Conservation (phyloP, 202 grass and related monocot genomes). For the Hordeum pubiflorum region DNA sequence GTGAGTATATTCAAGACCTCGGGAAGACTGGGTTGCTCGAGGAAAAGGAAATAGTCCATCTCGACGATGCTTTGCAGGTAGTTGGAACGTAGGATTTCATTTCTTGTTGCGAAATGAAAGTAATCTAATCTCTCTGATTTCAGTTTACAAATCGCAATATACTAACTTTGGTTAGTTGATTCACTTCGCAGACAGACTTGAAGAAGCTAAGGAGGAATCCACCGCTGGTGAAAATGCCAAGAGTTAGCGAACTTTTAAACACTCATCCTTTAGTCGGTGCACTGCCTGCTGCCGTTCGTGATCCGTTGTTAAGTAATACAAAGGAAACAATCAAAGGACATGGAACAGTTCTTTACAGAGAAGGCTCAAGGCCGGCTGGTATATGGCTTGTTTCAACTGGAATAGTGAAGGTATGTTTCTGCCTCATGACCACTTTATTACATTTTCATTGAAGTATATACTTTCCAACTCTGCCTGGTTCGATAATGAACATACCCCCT, state of each 20-base stretch:
- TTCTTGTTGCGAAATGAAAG: background rate
- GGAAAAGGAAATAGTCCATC: slow-evolving; percentile 70
- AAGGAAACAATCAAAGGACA: slow-evolving; percentile 59
- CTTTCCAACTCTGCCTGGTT: background rate
- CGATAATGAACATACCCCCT: background rate
- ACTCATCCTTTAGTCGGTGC: slow-evolving; percentile 78
- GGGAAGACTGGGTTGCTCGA: slow-evolving; percentile 73
- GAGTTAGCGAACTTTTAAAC: slow-evolving; percentile 54
- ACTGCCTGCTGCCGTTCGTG: slow-evolving; percentile 44
- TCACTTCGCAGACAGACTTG: slow-evolving; percentile 71
- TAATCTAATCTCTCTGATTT: background rate
- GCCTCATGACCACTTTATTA: background rate
- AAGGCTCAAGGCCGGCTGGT: slow-evolving; percentile 68
- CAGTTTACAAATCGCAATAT: background rate
- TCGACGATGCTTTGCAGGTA: slow-evolving; percentile 86
- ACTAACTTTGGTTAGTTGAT: slow-evolving; percentile 17
- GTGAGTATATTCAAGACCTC: slow-evolving; percentile 85
- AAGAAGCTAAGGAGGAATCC: slow-evolving; percentile 87
- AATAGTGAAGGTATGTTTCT: slow-evolving; percentile 65
- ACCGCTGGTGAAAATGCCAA: slow-evolving; percentile 87
- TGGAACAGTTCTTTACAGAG: slow-evolving; percentile 48
- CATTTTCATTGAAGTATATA: background rate
- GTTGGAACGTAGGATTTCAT: background rate
- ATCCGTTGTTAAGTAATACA: slow-evolving; percentile 53
- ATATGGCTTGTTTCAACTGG: slow-evolving; percentile 83